A percentile compares a stretch with the other conserved stretches of the same genome.
phyloP scores from a whole-genome alignment of 2,329 filamentous ascomycete genomes.

The Trichoderma sp. region DNA sequence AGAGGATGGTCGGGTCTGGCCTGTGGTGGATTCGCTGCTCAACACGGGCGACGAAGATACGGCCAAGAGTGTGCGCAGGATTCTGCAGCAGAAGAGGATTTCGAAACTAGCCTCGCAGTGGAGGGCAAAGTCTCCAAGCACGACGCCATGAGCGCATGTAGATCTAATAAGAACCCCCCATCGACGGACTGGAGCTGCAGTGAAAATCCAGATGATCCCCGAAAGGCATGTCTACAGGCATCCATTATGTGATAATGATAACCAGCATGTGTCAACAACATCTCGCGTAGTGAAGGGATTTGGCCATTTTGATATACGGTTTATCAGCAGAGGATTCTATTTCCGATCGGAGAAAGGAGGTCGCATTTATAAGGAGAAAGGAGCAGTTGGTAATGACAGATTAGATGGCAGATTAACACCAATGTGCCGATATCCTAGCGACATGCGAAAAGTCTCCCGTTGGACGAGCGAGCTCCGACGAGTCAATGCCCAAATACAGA shows the following conservation, averaged over 20 bases:
- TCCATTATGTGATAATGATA: background rate
- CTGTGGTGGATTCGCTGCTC: conserved; percentile 32
- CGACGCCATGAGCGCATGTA: background rate
- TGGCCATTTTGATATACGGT: background rate
- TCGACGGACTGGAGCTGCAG: background rate
- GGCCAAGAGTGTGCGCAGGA: conserved; percentile 25
- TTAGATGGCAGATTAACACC: background rate
- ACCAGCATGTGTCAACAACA: background rate
- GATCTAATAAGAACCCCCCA: background rate
- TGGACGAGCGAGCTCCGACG: background rate
- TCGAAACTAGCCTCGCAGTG: conserved; percentile 23
- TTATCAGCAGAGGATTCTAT: background rate
- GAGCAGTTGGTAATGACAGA: background rate
- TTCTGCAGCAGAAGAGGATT: conserved; percentile 30
- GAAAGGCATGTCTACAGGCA: background rate
- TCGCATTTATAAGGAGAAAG: background rate
- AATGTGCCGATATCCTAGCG: background rate
- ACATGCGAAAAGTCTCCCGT: background rate
- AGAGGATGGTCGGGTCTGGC: conserved; percentile 36
- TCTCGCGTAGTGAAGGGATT: background rate
- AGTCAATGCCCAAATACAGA: background rate
- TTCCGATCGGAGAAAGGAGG: conserved; percentile 7
- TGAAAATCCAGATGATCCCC: background rate
- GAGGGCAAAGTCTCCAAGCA: background rate
- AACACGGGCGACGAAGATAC: conserved; percentile 24